A percentile compares a stretch with the other conserved stretches of the same genome.
Conservation (phyloP, 169 alveolate genomes). For the Neospora caninum region DNA sequence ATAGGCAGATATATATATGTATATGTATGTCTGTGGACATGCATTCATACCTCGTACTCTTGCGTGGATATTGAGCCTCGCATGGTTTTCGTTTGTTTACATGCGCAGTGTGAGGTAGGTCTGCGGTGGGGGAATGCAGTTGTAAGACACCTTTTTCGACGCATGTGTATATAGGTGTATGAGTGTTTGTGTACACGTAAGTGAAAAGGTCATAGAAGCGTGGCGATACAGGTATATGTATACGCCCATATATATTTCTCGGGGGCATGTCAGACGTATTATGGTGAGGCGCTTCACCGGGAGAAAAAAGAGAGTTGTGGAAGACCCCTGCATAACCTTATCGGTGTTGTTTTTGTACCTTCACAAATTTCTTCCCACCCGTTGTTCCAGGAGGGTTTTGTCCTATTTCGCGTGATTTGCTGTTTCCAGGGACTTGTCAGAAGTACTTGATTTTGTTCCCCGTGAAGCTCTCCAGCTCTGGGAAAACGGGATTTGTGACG, state of each 20-base stretch:
- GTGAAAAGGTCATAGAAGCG: neutral
- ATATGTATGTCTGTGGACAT: neutral
- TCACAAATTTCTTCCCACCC: neutral
- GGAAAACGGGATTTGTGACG: constrained; percentile 72
- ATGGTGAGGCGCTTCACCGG: no score
- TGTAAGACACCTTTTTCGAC: no score
- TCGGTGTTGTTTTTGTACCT: no score
- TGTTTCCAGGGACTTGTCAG: constrained; percentile 68
- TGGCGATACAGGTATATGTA: neutral
- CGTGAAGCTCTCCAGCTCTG: constrained; percentile 64
- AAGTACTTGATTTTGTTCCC: constrained; percentile 76
- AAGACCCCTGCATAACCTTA: neutral
- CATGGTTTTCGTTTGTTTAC: no score
- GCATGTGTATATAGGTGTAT: neutral
- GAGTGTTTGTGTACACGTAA: neutral
- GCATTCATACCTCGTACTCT: neutral
- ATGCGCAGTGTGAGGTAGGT: no score
- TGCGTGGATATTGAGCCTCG: no score
- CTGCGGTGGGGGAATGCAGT: no score
- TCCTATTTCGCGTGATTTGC: neutral
- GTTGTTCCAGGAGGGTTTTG: neutral
- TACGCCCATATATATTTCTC: neutral
- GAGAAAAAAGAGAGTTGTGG: no score
- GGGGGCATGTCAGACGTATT: neutral
- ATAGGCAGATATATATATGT: neutral